Base-by-base conservation (phyloP, 1,139 yeast species). In the Hansenula anomala region DNA sequence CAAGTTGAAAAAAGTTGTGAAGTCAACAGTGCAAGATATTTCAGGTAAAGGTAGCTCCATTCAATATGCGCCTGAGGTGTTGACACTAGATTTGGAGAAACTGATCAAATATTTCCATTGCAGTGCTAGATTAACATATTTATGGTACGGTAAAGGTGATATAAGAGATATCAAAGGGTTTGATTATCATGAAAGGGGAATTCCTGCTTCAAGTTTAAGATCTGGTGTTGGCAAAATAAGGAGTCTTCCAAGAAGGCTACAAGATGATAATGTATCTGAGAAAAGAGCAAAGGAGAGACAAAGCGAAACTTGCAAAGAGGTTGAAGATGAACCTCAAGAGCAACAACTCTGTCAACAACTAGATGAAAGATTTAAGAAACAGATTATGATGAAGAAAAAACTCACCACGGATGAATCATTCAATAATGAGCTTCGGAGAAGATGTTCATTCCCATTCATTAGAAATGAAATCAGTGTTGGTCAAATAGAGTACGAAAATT, bases 21-120 rank as follows among this genome's bases (percentile, higher is more conserved):
- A 83, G 49, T 74, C 75, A 22, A 82, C 90, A 0, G 87, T 86
- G 34, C 87, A 82, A 53, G 95, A 86, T 52, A 69, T 77, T 4
- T 64, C 76, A 0, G 66, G 68, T 24, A 61, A 58, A 40, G 54
- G 58, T 11, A 55, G 60, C 28, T 56, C 68, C 9, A 62, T 63
- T 30, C 68, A 66, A 36, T 47, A 59, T 13, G 63, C 75, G 2
- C 60, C 64, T 22, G 78, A 73, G 38, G 67, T 71, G n/a, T 67
- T 77, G 41, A 74, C 81, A 0, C 54, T 67, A 6, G 78, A 75
- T 39, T 50, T 76, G 22, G 79, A 72, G 27, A 61, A 64, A 28
- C 54, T 75, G 22, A 61, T 69, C 9, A 58, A 59, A 32, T 64
- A 64, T 43, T 58, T 71, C 16, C 67, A 65, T 33, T 58, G 61